These are phyloP conservation scores for Tolypocladium ovalisporum DNA, from an alignment of 2,329 filamentous ascomycete species.

Conservation along the genomic window DNA sequence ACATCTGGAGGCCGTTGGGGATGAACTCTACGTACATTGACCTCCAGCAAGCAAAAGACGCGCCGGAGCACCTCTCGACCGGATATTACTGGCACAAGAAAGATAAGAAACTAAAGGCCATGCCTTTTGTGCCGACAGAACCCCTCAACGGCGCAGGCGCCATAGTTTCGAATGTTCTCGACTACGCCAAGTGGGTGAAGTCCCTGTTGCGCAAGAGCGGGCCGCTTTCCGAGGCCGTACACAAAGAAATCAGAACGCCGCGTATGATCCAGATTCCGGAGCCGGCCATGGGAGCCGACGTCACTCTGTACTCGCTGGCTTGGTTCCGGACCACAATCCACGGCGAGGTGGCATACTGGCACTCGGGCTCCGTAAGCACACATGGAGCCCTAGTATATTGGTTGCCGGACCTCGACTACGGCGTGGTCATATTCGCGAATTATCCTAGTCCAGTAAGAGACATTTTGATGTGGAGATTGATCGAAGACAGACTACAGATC, in stretches of 20 bases:
- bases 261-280: slow-evolving; percentile 14
- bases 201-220: slow-evolving; percentile 26
- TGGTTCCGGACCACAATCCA: slow-evolving; percentile 16
- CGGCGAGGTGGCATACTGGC: slow-evolving; percentile 16
- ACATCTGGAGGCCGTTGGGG: slow-evolving; percentile 32
- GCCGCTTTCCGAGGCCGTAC: slow-evolving; percentile 14
- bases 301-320: slow-evolving; percentile 16
- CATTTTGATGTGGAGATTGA: slow-evolving; percentile 14
- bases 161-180: slow-evolving; percentile 33
- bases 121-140: slow-evolving; percentile 13
- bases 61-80: slow-evolving; percentile 22
- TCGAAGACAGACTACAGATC: slow-evolving; percentile 18
- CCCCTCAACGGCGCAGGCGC: slow-evolving; percentile 28
- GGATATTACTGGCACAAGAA: slow-evolving; percentile 29
- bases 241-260: slow-evolving; percentile 18
- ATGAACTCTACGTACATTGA: slow-evolving; percentile 33
- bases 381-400: slow-evolving; percentile 18
- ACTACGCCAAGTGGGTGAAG: slow-evolving; percentile 41
- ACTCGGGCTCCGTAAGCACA: slow-evolving; percentile 16
- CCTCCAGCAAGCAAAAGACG: slow-evolving; percentile 13
- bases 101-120: slow-evolving; percentile 9
- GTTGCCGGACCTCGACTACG: slow-evolving; percentile 9
- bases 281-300: slow-evolving; percentile 4
- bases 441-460: slow-evolving; percentile 20
- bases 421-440: slow-evolving; percentile 21